phyloP scores from a whole-genome alignment of 352 stramenopile species.

The Phytopythium montanum region DNA sequence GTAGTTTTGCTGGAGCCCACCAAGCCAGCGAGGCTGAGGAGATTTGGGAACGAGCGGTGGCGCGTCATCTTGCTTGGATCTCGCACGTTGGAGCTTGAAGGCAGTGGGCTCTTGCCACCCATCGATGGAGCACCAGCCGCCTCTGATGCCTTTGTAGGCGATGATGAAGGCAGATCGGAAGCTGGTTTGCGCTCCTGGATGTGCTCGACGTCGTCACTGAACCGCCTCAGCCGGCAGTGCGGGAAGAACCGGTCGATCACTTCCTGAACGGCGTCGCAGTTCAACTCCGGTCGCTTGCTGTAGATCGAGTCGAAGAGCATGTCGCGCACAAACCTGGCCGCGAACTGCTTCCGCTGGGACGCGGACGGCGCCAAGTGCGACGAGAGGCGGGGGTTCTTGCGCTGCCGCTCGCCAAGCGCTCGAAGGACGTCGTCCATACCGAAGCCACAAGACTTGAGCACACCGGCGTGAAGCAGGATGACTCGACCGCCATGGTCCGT shows the following conservation, averaged over 20 bases:
- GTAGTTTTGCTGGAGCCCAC: background rate
- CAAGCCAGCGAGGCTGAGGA: slow-evolving; percentile 25
- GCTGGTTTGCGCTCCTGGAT: slow-evolving; percentile 4
- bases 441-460: slow-evolving; percentile 37
- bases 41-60: slow-evolving; percentile 68
- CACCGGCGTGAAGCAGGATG: slow-evolving; percentile 59
- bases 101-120: background rate
- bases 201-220: slow-evolving; percentile 57
- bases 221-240: slow-evolving; percentile 58
- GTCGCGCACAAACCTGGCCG: slow-evolving; percentile 64
- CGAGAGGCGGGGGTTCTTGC: slow-evolving; percentile 25
- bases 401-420: slow-evolving; percentile 52
- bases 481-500: slow-evolving; percentile 41
- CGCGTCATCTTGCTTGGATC: slow-evolving; percentile 31
- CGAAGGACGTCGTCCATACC: slow-evolving; percentile 50
- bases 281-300: slow-evolving; percentile 39
- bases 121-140: background rate
- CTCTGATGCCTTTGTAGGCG: background rate
- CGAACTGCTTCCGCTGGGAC: slow-evolving; percentile 40
- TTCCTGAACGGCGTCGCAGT: slow-evolving; percentile 33
- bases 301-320: slow-evolving; percentile 78
- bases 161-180: background rate
- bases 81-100: background rate
- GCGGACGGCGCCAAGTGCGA: slow-evolving; percentile 13
- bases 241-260: slow-evolving; percentile 71